Base-by-base conservation (phyloP, 257 asterid species). In the Nicotiana attenuata region DNA sequence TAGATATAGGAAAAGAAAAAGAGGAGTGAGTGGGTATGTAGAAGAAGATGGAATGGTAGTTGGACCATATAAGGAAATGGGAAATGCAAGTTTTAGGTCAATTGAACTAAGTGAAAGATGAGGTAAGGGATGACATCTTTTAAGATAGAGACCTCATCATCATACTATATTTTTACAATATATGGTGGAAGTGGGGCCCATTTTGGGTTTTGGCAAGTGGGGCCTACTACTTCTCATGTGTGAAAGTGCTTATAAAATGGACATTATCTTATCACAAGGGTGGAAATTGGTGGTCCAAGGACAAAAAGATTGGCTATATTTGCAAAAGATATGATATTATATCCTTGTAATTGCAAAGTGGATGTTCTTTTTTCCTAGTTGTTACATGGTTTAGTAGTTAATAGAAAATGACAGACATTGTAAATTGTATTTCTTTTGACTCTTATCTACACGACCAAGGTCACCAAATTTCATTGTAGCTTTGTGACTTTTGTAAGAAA, bases 51-150 rank as follows among this genome's bases (percentile, higher is more conserved):
- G 50, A 17, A 85, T 65, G 16, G 96, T 93, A 4, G 91, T 91
- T 33, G 99, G 99, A 2, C 94, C 95, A 31, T 96, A 96, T 83
- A 94, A 92, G 85, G 95, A 92, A 91, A 88, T 96, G 88, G 95
- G 94, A 16, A 81, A 89, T 10, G 97, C 96, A 8, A 96, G 98
- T 88, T 96, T 92, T 86, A 89, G 97, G 88, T 90, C 99, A 59
- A 92, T 96, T 83, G 97, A 96, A 86, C 85, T 96, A 83, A 82
- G 92, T 35, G 98, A 85, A 63, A 91, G 88, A 82, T 92, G 97
- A 92, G 69, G 92, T 87, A 87, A 90, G 91, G 86, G 90, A 59
- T 92, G 95, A 92, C 82, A 14, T 78, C 82, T 78, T 78, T 33
- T 24, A 56, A 35, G 75, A 73, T 47, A 50, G 24, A 73, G 79